These are phyloP conservation scores for Bacterosira constricta DNA, from an alignment of 108 stramenopile genomes.

Conservation along the genomic window DNA sequence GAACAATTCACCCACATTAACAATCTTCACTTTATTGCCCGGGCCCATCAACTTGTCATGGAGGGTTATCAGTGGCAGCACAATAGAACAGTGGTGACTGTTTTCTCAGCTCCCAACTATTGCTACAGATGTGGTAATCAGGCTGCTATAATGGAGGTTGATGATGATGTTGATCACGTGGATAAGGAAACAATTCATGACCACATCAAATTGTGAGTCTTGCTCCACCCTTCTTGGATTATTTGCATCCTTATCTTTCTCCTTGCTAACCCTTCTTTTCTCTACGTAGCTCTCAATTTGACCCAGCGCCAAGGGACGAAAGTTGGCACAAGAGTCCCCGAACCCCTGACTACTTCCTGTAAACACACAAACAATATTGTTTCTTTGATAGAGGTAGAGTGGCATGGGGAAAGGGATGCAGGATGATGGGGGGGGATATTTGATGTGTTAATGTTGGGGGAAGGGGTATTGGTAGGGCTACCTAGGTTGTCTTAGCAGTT, in stretches of 20 bases:
- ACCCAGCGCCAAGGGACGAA: conserved; percentile 81
- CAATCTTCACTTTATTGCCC: conserved; percentile 86
- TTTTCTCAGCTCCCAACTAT: conserved; percentile 98
- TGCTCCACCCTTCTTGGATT: not conserved
- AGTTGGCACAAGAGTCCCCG: conserved; percentile 79
- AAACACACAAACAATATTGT: conserved; percentile 2
- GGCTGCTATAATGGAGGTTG: conserved; percentile 95
- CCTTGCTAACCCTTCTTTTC: not conserved
- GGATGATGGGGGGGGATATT: not conserved
- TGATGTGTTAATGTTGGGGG: not conserved
- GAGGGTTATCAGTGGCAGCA: conserved; percentile 90
- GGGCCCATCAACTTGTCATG: conserved; percentile 98
- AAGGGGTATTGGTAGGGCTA: not conserved
- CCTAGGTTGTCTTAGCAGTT: not conserved
- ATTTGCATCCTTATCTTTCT: not conserved
- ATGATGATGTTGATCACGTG: conserved; percentile 54
- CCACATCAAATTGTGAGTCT: conserved; percentile 74
- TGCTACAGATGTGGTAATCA: conserved; percentile 97
- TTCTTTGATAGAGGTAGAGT: not conserved
- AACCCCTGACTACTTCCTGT: conserved; percentile 86
- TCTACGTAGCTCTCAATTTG: conserved; percentile 67
- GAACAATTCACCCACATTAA: conserved; percentile 94
- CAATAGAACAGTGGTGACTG: conserved; percentile 91
- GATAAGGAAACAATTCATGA: conserved; percentile 70
- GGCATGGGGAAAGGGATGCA: not conserved